Conservation (phyloP, 139 green algal genomes). For the Spirogloea muscicola region DNA sequence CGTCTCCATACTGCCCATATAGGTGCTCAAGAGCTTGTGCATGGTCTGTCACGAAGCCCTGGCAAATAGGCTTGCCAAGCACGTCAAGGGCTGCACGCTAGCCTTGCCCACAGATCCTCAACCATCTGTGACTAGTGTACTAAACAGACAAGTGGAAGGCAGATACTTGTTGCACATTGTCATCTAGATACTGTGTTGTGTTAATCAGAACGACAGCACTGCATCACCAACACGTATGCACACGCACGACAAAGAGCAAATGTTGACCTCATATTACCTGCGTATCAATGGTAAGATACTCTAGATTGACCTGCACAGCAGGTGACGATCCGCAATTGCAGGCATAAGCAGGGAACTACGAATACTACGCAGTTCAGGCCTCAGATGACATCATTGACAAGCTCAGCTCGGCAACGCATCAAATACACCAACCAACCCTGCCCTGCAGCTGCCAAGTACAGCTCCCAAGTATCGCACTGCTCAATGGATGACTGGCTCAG, state of each 20-base stretch:
- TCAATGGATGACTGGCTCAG: too few relatives aligned
- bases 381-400: background rate
- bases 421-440: background rate
- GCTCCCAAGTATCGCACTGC: constrained; percentile 74
- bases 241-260: too few relatives aligned
- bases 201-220: too few relatives aligned
- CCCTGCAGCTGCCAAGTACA: constrained; percentile 26
- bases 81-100: too few relatives aligned
- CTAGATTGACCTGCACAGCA: constrained; percentile 16
- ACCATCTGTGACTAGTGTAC: too few relatives aligned
- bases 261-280: too few relatives aligned
- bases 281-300: constrained; percentile 56
- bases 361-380: background rate
- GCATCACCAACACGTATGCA: too few relatives aligned
- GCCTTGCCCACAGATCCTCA: too few relatives aligned
- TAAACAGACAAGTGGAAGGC: too few relatives aligned
- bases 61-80: too few relatives aligned
- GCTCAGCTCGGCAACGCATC: background rate
- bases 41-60: constrained; percentile 74
- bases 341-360: background rate
- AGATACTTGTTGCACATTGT: too few relatives aligned
- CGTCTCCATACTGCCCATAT: constrained; percentile 1
- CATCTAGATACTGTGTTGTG: too few relatives aligned
- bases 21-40: constrained; percentile 22
- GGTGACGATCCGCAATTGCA: background rate